These are phyloP conservation scores for Beauveria medogensis DNA, from an alignment of 2,329 filamentous ascomycete species.

Conservation along the genomic window DNA sequence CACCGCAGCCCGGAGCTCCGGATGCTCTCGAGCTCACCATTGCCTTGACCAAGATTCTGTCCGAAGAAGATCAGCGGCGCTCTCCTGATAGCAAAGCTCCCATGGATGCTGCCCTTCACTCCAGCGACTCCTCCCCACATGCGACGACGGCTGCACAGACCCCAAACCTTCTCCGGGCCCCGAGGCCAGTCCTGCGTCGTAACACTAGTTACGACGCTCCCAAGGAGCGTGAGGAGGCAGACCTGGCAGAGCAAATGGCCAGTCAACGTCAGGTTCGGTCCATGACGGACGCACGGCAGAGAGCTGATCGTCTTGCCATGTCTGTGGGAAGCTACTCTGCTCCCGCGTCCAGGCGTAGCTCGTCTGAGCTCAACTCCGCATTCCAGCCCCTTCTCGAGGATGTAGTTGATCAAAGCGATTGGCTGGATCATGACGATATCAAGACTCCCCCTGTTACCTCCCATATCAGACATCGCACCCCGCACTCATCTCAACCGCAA, in stretches of 20 bases:
- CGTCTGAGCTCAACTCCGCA: conserved; percentile 22
- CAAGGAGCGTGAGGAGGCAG: conserved; percentile 31
- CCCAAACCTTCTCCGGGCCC: conserved; percentile 2
- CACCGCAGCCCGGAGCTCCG: conserved; percentile 25
- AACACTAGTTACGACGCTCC: conserved; percentile 36
- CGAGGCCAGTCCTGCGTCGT: conserved; percentile 29
- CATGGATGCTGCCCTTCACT: background rate
- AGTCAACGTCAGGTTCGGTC: conserved; percentile 31
- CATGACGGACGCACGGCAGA: conserved; percentile 31
- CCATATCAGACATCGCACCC: conserved; percentile 17
- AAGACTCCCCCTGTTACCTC: conserved; percentile 6
- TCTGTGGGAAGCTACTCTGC: conserved; percentile 32
- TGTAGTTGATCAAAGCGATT: conserved; percentile 20
- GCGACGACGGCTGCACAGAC: conserved; percentile 2
- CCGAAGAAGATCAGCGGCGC: conserved; percentile 20
- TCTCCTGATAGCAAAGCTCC: background rate
- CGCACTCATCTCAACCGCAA: conserved; percentile 17
- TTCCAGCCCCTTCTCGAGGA: conserved; percentile 26
- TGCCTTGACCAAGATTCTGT: conserved; percentile 31
- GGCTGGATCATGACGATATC: conserved; percentile 15
- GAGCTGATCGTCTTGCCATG: conserved; percentile 31
- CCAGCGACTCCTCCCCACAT: background rate
- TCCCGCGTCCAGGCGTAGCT: conserved; percentile 28
- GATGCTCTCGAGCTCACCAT: conserved; percentile 31
- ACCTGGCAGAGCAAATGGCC: conserved; percentile 29